These are phyloP conservation scores for Ceratocystis papillata DNA, from an alignment of 2,329 filamentous ascomycete species.

Conservation along the genomic window DNA sequence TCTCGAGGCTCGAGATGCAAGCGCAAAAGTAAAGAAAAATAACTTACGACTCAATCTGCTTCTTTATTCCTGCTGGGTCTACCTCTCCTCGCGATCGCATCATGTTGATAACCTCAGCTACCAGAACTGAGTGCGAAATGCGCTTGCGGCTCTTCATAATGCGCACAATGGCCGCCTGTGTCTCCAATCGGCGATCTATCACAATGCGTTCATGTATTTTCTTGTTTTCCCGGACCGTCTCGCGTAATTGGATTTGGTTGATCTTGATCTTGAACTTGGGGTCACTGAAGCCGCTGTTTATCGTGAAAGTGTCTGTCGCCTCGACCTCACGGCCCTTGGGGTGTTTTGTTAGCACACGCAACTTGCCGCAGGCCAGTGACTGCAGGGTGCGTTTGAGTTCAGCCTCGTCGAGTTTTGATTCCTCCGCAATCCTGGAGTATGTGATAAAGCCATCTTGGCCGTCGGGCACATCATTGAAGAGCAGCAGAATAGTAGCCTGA, in stretches of 20 bases:
- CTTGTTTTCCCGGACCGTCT: constrained; percentile 90
- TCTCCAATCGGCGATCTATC: constrained; percentile 87
- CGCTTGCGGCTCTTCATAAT: constrained; percentile 93
- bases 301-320: constrained; percentile 67
- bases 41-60: constrained; percentile 84
- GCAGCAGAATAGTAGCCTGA: constrained; percentile 78
- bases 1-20: not conserved
- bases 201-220: constrained; percentile 84
- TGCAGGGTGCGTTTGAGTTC: constrained; percentile 87
- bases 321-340: constrained; percentile 76
- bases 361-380: constrained; percentile 84
- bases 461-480: constrained; percentile 65
- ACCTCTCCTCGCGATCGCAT: constrained; percentile 79
- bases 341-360: constrained; percentile 71
- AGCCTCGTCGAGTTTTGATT: constrained; percentile 61
- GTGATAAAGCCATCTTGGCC: constrained; percentile 46
- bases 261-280: constrained; percentile 89
- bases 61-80: constrained; percentile 81
- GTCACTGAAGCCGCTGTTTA: constrained; percentile 68
- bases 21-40: not conserved
- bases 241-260: constrained; percentile 66
- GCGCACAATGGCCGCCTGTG: constrained; percentile 88
- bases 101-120: constrained; percentile 83
- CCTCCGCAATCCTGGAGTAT: constrained; percentile 64
- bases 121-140: constrained; percentile 75